Conservation (phyloP, 2,329 filamentous ascomycete species). For the Cadophora luteo-olivacea region DNA sequence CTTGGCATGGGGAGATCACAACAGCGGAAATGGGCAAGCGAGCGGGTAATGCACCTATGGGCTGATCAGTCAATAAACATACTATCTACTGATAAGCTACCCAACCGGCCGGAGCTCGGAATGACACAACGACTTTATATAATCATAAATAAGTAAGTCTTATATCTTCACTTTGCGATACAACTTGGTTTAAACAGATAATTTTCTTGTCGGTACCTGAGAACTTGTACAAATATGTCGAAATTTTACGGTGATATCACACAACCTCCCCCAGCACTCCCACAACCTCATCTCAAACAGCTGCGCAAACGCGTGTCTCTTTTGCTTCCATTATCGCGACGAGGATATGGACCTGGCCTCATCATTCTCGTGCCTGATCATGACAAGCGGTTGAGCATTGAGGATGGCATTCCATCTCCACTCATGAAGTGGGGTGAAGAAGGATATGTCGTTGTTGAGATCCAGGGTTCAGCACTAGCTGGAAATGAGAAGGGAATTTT, state of each 20-base stretch:
- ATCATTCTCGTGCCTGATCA: slow-evolving; percentile 39
- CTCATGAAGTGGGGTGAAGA: slow-evolving; percentile 45
- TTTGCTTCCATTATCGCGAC: slow-evolving; percentile 27
- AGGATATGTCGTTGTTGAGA: slow-evolving; percentile 41
- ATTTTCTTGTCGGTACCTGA: not conserved
- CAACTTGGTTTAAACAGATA: not conserved
- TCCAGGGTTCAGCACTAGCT: slow-evolving; percentile 8
- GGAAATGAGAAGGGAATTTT: not conserved
- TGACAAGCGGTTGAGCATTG: slow-evolving; percentile 16
- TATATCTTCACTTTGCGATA: not conserved
- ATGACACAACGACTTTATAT: not conserved
- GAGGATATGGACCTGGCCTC: slow-evolving; percentile 45
- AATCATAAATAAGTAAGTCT: not conserved
- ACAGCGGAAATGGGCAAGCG: not conserved
- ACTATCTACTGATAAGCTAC: not conserved
- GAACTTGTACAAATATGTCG: not conserved
- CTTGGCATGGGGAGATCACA: not conserved
- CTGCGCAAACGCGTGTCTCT: not conserved
- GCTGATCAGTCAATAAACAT: not conserved
- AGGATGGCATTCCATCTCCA: slow-evolving; percentile 37
- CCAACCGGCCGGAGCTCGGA: not conserved
- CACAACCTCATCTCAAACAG: not conserved
- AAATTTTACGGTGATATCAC: not conserved
- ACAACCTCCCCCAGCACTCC: not conserved
- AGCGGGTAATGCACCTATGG: not conserved